Evolutionary conservation across 768 basidiomycete genomes (phyloP), one percentile per base, ranked within the genome.

Genomic region (Hydnomerulius pinastri): DNA sequence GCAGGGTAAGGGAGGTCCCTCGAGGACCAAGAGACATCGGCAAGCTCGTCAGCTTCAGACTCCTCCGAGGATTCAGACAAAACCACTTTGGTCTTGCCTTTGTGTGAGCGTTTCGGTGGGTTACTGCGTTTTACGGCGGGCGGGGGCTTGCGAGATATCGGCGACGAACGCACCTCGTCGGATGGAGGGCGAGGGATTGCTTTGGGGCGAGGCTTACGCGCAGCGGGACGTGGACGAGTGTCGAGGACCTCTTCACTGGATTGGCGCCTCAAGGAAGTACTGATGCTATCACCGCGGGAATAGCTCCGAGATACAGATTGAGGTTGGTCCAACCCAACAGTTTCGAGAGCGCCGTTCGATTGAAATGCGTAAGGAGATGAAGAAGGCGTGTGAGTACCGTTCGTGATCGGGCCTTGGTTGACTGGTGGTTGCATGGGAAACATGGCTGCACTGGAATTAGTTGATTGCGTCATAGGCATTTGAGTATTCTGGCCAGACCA

Each of bases 71-170:
- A 48, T 20, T 55, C 54, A 9, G 60, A 39, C 20, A 54, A 59
- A 4, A 45, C 33, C 25, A 55, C 59, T 46, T 47, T 65, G 47
- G 50, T 55, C 58, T 69, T 68, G 49, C 64, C 66, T 53, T 73
- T 70, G 30, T 54, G 58, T 35, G 54, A 40, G 38, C 60, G 61
- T 35, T 58, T 59, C 9, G 53, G 61, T n/a, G 49, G 57, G 4
- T 55, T 51, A 13, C 51, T 45, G 21, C 53, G 53, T 30, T 56
- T 68, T 21, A 54, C 46, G 13, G 43, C 36, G 4, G 59, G 53
- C 6, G 49, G 51, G 9, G 55, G 59, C 45, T 66, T 68, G 47
- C 66, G 66, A 49, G 56, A 59, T 18, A 43, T 42, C 15, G 52
- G 50, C 10, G 59, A 38, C 17, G 54, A 32, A 15, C 18, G 37